A percentile compares a stretch with the other conserved stretches of the same genome.
phyloP scores from a whole-genome alignment of 768 basidiomycete genomes.

The Panaeolus papilionaceus region DNA sequence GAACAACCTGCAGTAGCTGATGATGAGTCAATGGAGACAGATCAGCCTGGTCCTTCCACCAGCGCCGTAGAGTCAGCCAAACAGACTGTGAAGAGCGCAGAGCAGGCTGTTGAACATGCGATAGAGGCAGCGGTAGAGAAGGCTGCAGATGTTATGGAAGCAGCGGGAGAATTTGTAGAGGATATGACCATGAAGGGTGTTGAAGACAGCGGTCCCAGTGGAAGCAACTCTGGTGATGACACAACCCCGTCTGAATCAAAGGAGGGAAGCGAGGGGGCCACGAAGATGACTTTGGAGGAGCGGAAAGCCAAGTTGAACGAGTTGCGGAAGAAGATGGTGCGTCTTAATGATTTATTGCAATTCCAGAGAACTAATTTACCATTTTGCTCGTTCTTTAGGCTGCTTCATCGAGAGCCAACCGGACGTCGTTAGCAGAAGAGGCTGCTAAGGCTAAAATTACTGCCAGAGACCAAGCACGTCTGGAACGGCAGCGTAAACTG shows the following conservation, averaged over 20 bases:
- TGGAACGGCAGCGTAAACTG: constrained; percentile 90
- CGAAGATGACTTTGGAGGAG: constrained; percentile 65
- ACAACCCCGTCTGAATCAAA: constrained; percentile 29
- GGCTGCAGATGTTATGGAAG: constrained; percentile 32
- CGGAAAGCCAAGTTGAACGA: constrained; percentile 79
- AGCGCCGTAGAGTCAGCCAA: constrained; percentile 20
- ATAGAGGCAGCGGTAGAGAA: constrained; percentile 28
- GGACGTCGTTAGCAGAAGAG: constrained; percentile 86
- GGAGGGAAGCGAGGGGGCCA: constrained; percentile 30
- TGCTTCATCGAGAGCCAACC: constrained; percentile 81
- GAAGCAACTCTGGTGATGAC: constrained; percentile 24
- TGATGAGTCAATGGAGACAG: constrained; percentile 28
- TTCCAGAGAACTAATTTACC: constrained; percentile 17
- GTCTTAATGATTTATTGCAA: constrained; percentile 30
- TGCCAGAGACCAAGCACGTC: constrained; percentile 78
- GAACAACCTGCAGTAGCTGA: constrained; percentile 22
- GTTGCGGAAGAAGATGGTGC: constrained; percentile 81
- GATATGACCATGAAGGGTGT: constrained; percentile 36
- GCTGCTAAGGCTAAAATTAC: constrained; percentile 77
- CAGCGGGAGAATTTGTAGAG: constrained; percentile 37
- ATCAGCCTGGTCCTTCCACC: constrained; percentile 29
- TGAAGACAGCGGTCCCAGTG: constrained; percentile 25
- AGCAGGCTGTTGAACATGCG: constrained; percentile 25
- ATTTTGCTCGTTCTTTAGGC: constrained; percentile 49
- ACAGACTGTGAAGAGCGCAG: constrained; percentile 20